Conservation (phyloP, 176 grass and related monocot genomes). For the Triticum timopheevii region DNA sequence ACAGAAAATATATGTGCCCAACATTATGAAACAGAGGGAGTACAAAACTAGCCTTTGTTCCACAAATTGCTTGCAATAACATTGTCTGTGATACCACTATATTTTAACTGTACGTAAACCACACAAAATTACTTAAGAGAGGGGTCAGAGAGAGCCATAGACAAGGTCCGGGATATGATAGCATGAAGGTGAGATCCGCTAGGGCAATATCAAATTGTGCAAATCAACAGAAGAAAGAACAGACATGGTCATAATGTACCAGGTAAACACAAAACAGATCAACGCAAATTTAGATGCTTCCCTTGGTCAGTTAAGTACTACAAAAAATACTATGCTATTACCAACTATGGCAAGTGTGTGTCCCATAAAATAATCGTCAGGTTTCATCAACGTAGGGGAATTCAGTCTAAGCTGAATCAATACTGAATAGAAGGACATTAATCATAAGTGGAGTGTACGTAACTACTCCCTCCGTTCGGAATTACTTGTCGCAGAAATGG, state of each 20-base stretch:
- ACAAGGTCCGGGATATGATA: conserved; percentile 11
- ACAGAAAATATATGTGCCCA: neutral
- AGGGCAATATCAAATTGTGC: neutral
- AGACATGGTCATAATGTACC: neutral
- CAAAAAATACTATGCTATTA: neutral
- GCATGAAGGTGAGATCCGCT: neutral
- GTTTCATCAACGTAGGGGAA: neutral
- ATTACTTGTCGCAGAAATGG: too few species aligned
- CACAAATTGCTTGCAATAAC: neutral
- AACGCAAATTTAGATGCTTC: neutral
- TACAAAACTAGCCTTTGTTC: neutral
- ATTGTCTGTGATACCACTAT: neutral
- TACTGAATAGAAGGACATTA: conserved; percentile 12
- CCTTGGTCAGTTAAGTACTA: neutral
- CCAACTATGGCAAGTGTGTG: conserved; percentile 8
- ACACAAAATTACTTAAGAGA: neutral
- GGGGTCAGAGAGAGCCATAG: neutral
- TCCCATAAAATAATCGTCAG: neutral
- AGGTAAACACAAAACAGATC: conserved; percentile 7
- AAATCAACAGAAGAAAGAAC: neutral
- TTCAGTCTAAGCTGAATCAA: neutral
- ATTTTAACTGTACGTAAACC: neutral
- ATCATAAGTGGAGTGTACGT: neutral
- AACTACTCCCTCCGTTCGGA: neutral
- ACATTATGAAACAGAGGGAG: neutral